Evolutionary conservation across 2,329 filamentous ascomycete species (phyloP).

Genomic region (Pezicula rhizophila): DNA sequence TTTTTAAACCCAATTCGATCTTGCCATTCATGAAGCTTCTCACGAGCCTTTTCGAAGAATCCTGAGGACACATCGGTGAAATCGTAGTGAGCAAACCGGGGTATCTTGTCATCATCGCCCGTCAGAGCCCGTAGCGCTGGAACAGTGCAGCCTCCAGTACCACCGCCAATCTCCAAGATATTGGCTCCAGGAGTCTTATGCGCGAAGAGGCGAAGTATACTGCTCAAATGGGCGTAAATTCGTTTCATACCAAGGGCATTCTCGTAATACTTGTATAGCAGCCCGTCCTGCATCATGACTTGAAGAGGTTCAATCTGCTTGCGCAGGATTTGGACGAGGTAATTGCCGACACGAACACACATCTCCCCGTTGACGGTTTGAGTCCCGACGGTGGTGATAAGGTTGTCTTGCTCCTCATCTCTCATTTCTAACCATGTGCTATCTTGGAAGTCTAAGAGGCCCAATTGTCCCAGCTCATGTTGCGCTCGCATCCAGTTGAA

Average conservation of each 20-base stretch:
- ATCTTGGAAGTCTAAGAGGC: slow-evolving; percentile 17
- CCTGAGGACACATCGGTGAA: slow-evolving; percentile 21
- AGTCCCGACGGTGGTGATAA: background rate
- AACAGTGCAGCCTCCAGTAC: slow-evolving; percentile 12
- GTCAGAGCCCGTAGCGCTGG: slow-evolving; percentile 2
- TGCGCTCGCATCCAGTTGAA: background rate
- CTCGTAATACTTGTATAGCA: background rate
- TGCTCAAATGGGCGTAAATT: background rate
- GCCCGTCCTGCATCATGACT: slow-evolving; percentile 17
- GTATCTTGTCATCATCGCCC: background rate
- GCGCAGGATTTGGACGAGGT: slow-evolving; percentile 24
- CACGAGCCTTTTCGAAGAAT: slow-evolving; percentile 29
- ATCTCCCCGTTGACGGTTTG: slow-evolving; percentile 22
- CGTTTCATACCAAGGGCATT: background rate
- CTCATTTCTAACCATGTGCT: background rate
- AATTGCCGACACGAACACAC: slow-evolving; percentile 24
- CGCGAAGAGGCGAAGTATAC: background rate
- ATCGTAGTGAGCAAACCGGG: slow-evolving; percentile 6
- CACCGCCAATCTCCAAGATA: slow-evolving; percentile 21
- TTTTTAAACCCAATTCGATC: slow-evolving; percentile 23
- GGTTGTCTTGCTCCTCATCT: background rate
- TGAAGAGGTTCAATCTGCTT: slow-evolving; percentile 26
- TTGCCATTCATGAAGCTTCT: slow-evolving; percentile 6
- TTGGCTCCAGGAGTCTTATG: slow-evolving; percentile 16
- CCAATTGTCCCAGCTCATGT: slow-evolving; percentile 8